These are phyloP conservation scores for Medicago truncatula DNA, from an alignment of 306 rosid genomes.

Conservation along the genomic window DNA sequence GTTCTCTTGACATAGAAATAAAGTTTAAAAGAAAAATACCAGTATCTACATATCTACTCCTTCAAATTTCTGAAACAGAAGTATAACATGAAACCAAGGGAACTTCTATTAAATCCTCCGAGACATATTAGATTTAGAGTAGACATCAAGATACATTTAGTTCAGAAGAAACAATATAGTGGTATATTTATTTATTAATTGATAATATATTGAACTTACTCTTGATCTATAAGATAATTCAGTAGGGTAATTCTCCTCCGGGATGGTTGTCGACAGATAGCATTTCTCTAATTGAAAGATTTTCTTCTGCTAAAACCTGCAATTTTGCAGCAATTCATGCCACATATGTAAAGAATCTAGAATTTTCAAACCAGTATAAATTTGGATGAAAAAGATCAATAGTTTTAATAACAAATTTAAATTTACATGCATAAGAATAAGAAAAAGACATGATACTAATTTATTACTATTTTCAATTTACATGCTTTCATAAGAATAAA, in stretches of 20 bases:
- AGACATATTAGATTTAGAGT: background rate
- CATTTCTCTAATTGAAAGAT: conserved; percentile 64
- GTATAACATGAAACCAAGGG: conserved; percentile 57
- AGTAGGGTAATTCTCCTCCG: conserved; percentile 54
- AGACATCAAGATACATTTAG: background rate
- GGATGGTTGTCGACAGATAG: conserved; percentile 54
- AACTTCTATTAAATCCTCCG: background rate
- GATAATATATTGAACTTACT: conserved; percentile 46
- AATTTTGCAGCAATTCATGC: conserved; percentile 22
- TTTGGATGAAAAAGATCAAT: too few species aligned
- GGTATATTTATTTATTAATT: background rate
- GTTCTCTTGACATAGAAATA: background rate
- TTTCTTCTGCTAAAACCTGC: conserved; percentile 61
- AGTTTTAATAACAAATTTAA: too few species aligned
- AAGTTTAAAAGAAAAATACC: conserved; percentile 44
- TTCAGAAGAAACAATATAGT: background rate
- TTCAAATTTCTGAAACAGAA: conserved; percentile 74
- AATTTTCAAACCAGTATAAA: too few species aligned
- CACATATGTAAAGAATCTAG: conserved; percentile 23
- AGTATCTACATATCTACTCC: conserved; percentile 77
- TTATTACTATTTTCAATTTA: background rate
- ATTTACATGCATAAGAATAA: conserved; percentile 14
- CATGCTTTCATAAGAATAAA: conserved; percentile 11
- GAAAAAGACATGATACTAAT: background rate
- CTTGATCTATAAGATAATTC: conserved; percentile 65